A percentile compares a stretch with the other conserved stretches of the same genome.
These are phyloP conservation scores for Rosa hybrid DNA, from an alignment of 331 rosid species.

Conservation along the genomic window DNA sequence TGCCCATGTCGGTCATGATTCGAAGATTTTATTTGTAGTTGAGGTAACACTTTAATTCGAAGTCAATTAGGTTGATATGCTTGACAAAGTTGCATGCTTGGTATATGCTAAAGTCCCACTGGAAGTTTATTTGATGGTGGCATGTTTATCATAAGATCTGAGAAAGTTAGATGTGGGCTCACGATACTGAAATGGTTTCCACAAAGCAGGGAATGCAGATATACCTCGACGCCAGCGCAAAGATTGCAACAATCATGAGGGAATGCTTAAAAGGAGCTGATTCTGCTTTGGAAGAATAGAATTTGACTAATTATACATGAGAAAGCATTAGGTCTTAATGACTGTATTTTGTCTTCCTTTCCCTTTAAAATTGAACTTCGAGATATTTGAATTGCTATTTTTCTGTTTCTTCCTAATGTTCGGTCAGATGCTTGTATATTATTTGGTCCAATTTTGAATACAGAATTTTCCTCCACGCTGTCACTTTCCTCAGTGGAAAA, in stretches of 20 bases:
- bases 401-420: no score
- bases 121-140: background rate
- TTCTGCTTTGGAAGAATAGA: slow-evolving; percentile 43
- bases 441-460: no score
- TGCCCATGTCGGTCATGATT: background rate
- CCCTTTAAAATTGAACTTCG: background rate
- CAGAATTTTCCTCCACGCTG: no score
- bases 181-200: slow-evolving; percentile 5
- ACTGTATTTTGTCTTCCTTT: background rate
- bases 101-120: background rate
- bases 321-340: background rate
- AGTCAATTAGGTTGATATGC: background rate
- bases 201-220: slow-evolving; percentile 82
- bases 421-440: no score
- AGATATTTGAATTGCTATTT: background rate
- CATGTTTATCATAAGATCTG: background rate
- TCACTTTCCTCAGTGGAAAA: no score
- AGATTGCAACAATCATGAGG: slow-evolving; percentile 83
- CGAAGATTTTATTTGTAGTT: background rate
- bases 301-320: slow-evolving; percentile 8
- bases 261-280: slow-evolving; percentile 77
- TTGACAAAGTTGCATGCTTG: background rate
- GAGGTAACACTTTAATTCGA: background rate
- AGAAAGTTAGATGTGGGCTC: background rate
- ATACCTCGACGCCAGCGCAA: slow-evolving; percentile 81